Conservation (phyloP, 495 filamentous ascomycete genomes). For the Cudoniella acicularis region DNA sequence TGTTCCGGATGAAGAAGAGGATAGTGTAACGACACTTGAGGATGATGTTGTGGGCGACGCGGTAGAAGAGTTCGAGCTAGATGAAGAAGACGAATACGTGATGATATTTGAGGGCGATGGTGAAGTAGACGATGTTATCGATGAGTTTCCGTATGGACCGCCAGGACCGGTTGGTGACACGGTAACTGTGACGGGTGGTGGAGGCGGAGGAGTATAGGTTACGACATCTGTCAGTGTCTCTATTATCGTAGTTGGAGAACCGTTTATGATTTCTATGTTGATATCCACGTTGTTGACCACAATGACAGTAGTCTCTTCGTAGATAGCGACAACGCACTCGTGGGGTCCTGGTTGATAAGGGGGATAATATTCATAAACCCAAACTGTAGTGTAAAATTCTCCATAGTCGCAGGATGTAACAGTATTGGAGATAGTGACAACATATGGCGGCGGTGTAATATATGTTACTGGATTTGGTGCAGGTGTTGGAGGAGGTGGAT, state of each 20-base stretch:
- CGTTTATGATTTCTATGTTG: not conserved
- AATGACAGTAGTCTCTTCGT: not conserved
- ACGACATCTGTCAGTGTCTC: not conserved
- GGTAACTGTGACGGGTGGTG: not conserved
- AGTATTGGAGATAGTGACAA: no score
- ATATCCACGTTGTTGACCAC: not conserved
- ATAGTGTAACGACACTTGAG: no score
- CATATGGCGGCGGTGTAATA: no score
- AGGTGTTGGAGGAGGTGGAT: not conserved
- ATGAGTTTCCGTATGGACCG: not conserved
- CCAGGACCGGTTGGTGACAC: not conserved
- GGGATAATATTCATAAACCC: not conserved
- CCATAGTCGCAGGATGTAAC: constrained; percentile 2
- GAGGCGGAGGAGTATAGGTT: not conserved
- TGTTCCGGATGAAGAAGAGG: no score
- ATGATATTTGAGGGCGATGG: not conserved
- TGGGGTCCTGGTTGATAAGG: not conserved
- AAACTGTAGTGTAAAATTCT: not conserved
- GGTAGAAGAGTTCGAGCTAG: no score
- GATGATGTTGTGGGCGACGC: no score
- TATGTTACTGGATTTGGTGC: not conserved
- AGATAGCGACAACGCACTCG: not conserved
- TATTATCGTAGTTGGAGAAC: not conserved
- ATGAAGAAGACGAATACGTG: not conserved
- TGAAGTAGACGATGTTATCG: not conserved